Percentiles rank a stretch among this genome's conserved stretches.
Evolutionary conservation across 164 flowering plant species (phyloP).

Genomic region (Stephania japonica): DNA sequence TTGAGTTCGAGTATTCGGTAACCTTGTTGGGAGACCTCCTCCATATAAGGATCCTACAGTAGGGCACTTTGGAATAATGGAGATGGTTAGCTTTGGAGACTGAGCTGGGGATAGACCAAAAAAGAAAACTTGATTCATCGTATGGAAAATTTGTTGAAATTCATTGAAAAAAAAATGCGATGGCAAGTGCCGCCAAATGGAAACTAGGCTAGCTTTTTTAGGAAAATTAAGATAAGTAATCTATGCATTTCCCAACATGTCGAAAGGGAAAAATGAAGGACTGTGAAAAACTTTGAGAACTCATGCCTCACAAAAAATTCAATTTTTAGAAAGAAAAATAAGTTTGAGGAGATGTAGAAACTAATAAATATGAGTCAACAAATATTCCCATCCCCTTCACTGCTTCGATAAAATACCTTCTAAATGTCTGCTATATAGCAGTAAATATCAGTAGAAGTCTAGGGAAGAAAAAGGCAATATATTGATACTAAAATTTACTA

Average conservation of each 20-base stretch:
- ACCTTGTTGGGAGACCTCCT: too few species aligned
- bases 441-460: neutral
- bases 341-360: too few species aligned
- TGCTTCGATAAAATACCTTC: neutral
- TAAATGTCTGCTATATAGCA: neutral
- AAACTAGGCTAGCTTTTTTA: neutral
- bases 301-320: neutral
- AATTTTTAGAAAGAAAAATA: neutral
- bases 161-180: too few species aligned
- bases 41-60: too few species aligned
- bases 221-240: neutral
- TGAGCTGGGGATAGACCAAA: too few species aligned
- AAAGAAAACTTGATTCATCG: too few species aligned
- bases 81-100: too few species aligned
- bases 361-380: neutral
- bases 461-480: neutral
- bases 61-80: too few species aligned
- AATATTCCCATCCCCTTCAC: neutral
- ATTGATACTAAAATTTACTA: too few species aligned
- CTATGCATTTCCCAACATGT: neutral
- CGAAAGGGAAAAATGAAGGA: neutral
- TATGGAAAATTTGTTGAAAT: too few species aligned
- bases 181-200: too few species aligned
- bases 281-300: neutral
- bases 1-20: too few species aligned